Conservation (phyloP, 208 protist genomes). For the Blechomonas ayalai region DNA sequence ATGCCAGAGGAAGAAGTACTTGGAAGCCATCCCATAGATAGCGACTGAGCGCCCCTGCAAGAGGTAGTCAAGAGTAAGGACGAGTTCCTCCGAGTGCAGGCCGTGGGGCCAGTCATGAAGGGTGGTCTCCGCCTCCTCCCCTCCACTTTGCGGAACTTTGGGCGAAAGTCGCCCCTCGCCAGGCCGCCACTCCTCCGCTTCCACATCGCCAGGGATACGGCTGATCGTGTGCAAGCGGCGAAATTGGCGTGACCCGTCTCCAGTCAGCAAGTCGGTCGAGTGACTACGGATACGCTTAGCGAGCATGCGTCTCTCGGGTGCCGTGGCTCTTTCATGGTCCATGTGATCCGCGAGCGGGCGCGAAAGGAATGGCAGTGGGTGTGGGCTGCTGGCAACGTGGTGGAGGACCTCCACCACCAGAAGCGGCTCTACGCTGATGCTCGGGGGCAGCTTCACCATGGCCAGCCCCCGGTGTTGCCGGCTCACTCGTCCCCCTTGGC, state of each 20-base stretch:
- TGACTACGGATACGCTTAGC: no score
- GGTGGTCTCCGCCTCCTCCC: not conserved
- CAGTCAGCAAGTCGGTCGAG: no score
- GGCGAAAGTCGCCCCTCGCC: not conserved
- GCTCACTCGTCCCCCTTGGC: conserved; percentile 3
- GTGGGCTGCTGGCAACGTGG: conserved; percentile 35
- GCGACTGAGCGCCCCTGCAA: conserved; percentile 66
- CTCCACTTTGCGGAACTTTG: not conserved
- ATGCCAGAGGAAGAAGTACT: conserved; percentile 74
- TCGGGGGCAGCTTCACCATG: conserved; percentile 14
- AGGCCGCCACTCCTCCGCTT: no score
- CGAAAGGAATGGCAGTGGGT: conserved; percentile 9
- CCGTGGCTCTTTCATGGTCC: no score
- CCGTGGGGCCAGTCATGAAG: conserved; percentile 37
- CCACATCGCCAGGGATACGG: no score
- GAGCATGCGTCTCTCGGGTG: no score
- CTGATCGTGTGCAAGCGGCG: no score
- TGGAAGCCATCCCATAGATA: conserved; percentile 71
- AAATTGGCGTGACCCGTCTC: no score
- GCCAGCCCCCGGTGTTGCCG: not conserved
- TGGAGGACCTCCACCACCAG: conserved; percentile 55
- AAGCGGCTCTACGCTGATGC: conserved; percentile 23
- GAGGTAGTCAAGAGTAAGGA: conserved; percentile 62
- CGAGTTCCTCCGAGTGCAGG: conserved; percentile 45
- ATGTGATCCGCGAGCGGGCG: not conserved